Conservation (phyloP, 192 early-diverging fungal species). For the Dispira simplex region DNA sequence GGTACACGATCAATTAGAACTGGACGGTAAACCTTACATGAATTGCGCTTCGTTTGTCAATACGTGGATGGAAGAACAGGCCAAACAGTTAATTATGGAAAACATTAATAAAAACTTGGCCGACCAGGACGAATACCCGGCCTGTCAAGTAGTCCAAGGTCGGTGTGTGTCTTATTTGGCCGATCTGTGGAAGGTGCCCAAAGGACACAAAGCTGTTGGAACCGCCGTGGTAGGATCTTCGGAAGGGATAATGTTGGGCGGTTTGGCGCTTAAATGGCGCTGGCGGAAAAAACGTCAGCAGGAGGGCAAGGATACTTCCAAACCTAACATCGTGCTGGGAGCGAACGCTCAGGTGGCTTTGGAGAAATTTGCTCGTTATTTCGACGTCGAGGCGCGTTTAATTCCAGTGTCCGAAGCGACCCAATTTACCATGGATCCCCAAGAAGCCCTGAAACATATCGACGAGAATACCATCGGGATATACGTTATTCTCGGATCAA, state of each 20-base stretch:
- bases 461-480: conserved; percentile 84
- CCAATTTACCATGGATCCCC: conserved; percentile 36
- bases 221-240: conserved; percentile 62
- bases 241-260: conserved; percentile 63
- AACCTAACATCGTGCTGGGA: conserved; percentile 66
- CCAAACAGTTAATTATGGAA: conserved; percentile 59
- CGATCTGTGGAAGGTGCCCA: conserved; percentile 42
- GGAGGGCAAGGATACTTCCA: conserved; percentile 43
- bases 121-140: conserved; percentile 56
- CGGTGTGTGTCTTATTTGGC: conserved; percentile 55
- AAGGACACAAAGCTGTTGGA: conserved; percentile 34
- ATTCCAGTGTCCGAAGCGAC: conserved; percentile 37
- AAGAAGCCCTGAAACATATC: conserved; percentile 45
- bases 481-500: conserved; percentile 56
- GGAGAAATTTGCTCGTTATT: conserved; percentile 57
- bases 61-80: conserved; percentile 70
- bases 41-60: conserved; percentile 71
- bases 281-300: conserved; percentile 46
- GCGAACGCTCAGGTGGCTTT: conserved; percentile 60
- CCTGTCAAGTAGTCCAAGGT: conserved; percentile 41
- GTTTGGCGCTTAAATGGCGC: conserved; percentile 61
- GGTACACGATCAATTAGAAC: conserved; percentile 55
- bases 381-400: conserved; percentile 58
- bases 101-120: conserved; percentile 63
- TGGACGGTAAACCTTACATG: conserved; percentile 62